A percentile compares a stretch with the other conserved stretches of the same genome.
Evolutionary conservation across 371 early-diverging fungal species (phyloP).

Genomic region (Circinella minor): DNA sequence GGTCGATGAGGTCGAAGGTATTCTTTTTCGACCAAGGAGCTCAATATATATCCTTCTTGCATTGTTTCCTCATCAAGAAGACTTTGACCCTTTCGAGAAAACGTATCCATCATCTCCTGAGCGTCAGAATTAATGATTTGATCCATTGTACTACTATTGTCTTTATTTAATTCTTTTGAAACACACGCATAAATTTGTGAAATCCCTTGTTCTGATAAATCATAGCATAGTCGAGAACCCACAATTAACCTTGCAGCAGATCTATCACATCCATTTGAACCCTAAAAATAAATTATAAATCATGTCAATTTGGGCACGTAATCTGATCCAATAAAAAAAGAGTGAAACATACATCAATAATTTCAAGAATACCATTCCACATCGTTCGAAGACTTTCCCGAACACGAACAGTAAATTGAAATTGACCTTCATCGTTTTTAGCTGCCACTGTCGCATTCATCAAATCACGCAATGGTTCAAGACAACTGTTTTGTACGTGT

Average conservation of each 20-base stretch:
- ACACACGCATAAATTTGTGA: constrained; percentile 43
- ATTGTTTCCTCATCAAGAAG: constrained; percentile 40
- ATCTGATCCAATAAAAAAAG: not conserved
- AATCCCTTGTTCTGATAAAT: constrained; percentile 47
- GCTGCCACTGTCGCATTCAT: not conserved
- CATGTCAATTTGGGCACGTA: not conserved
- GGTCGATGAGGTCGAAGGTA: constrained; percentile 17
- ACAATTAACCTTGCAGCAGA: constrained; percentile 5
- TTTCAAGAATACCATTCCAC: constrained; percentile 33
- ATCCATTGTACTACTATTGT: constrained; percentile 15
- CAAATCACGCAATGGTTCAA: constrained; percentile 14
- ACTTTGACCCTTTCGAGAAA: constrained; percentile 32
- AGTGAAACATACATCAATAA: constrained; percentile 36
- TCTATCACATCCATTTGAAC: not conserved
- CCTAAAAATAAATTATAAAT: constrained; percentile 4
- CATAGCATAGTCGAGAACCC: constrained; percentile 55
- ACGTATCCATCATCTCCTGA: constrained; percentile 33
- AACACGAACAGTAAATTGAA: constrained; percentile 5
- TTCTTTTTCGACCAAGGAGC: constrained; percentile 26
- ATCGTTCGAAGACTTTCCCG: constrained; percentile 26
- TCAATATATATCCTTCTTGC: constrained; percentile 36
- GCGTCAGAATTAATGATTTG: constrained; percentile 28
- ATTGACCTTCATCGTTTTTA: not conserved
- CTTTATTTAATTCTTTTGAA: constrained; percentile 34
- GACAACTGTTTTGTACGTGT: constrained; percentile 16